These are phyloP conservation scores for Westerdykella ornata DNA, from an alignment of 2,329 filamentous ascomycete genomes.

Conservation along the genomic window DNA sequence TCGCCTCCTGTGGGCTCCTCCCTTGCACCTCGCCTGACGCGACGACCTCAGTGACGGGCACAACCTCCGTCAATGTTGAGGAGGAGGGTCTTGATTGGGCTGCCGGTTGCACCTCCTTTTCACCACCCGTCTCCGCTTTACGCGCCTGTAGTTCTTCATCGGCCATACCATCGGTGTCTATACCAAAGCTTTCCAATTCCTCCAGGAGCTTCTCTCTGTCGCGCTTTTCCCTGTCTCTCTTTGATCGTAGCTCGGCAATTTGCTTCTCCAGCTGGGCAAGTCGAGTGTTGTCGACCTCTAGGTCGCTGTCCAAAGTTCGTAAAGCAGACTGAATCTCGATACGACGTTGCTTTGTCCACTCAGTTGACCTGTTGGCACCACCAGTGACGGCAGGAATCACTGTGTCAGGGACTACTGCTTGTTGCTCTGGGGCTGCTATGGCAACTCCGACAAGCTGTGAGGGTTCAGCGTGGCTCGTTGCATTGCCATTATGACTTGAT, in stretches of 20 bases:
- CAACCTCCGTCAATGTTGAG: not conserved
- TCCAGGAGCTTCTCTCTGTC: conserved; percentile 41
- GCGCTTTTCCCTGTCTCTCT: conserved; percentile 37
- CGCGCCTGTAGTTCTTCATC: conserved; percentile 41
- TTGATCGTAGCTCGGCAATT: conserved; percentile 38
- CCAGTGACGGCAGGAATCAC: no score
- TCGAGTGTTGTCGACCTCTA: conserved; percentile 36
- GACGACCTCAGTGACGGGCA: no score
- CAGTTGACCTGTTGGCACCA: not conserved
- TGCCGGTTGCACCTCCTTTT: conserved; percentile 9
- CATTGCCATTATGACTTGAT: not conserved
- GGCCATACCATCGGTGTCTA: conserved; percentile 44
- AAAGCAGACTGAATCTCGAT: conserved; percentile 46
- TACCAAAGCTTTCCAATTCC: conserved; percentile 45
- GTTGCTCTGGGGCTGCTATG: no score
- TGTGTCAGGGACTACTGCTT: no score
- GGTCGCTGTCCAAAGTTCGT: conserved; percentile 42
- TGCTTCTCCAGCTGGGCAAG: conserved; percentile 40
- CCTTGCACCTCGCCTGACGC: no score
- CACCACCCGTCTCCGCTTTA: conserved; percentile 34
- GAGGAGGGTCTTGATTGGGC: not conserved
- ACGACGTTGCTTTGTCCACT: conserved; percentile 39
- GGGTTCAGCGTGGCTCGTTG: not conserved
- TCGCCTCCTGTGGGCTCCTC: no score
- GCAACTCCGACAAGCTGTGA: not conserved